A percentile compares a stretch with the other conserved stretches of the same genome.
These are phyloP conservation scores for Leucosporidium scottii DNA, from an alignment of 768 basidiomycete species.

Conservation along the genomic window DNA sequence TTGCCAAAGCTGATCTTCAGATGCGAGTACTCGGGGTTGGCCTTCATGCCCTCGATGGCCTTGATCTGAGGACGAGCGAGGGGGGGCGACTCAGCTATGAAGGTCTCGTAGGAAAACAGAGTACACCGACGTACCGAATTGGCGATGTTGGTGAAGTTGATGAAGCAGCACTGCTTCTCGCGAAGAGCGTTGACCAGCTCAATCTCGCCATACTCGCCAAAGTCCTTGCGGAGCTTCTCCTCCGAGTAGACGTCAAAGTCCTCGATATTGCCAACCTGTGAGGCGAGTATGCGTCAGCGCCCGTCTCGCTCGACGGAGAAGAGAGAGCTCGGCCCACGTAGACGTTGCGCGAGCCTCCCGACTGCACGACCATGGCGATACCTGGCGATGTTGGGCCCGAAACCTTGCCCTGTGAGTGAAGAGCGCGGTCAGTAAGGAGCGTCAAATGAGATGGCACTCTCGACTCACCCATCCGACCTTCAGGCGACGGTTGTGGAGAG, in stretches of 20 bases:
- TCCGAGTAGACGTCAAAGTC: slow-evolving; percentile 90
- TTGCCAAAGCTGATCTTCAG: slow-evolving; percentile 70
- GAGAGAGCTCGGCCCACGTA: slow-evolving; percentile 46
- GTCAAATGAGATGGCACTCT: background rate
- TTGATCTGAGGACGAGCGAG: slow-evolving; percentile 54
- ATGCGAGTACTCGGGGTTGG: slow-evolving; percentile 78
- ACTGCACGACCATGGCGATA: slow-evolving; percentile 78
- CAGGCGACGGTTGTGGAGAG: slow-evolving; percentile 82
- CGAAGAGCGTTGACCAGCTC: slow-evolving; percentile 52
- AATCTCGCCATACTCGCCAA: slow-evolving; percentile 92
- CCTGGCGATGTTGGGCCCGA: slow-evolving; percentile 77
- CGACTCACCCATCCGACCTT: slow-evolving; percentile 75
- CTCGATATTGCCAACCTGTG: slow-evolving; percentile 52
- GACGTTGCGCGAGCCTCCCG: slow-evolving; percentile 91
- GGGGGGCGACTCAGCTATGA: background rate
- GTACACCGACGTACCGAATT: slow-evolving; percentile 53
- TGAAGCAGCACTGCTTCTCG: slow-evolving; percentile 82
- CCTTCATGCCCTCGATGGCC: slow-evolving; percentile 93
- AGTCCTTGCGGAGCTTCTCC: slow-evolving; percentile 83
- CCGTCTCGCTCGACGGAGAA: background rate
- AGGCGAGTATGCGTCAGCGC: background rate
- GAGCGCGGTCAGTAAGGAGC: background rate
- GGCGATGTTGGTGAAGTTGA: slow-evolving; percentile 89
- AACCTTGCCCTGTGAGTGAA: slow-evolving; percentile 60
- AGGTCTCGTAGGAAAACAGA: background rate